Base-by-base conservation (phyloP, 2,329 filamentous ascomycete species). In the Microcyclosporella mali region DNA sequence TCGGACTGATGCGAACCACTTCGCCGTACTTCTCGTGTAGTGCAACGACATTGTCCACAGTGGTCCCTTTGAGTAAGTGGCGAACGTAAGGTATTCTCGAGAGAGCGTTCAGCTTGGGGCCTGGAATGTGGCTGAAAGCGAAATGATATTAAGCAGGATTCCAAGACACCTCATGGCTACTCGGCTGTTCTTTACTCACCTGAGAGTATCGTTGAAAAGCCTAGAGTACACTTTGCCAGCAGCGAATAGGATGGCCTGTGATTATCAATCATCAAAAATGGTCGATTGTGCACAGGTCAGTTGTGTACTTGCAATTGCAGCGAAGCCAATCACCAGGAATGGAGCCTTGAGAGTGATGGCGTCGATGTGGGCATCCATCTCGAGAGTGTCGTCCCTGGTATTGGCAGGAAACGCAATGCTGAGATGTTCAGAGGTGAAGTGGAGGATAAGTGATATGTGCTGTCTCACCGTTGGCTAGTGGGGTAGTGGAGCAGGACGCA, bases 111-210 rank as follows among this genome's bases (percentile, higher is more conserved):
- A 59, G 36, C 36, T 62, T 60, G 1, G 70, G 69, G 0, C 71
- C 71, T 2, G 70, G 70, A 12, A 69, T 66, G 28, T 68, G 62
- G 15, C 56, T 54, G 0, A 73, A 58, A 6, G 69, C 69, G 33
- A 68, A 64, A 46, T 72, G 66, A 47, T 62, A 70, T 15, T 68
- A 38, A 37, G 64, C 65, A 52, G 70, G 67, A 14, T 50, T 19
- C 45, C 46, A 4, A 50, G 12, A 14, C 51, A 43, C 41, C 53
- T 57, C 27, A 43, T 17, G 12, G 49, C 12, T 14, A n/a, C n/a
- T n/a, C n/a, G 47, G 47, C 51, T 53, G 16, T 21, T 6, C 56
- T 15, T 28, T 16, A 15, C 10, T 42, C 12, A 40, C 29, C 15
- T 21, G 29, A 31, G 17, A 29, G 4, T 8, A 39, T 9, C 11